Percentiles rank a stretch among this genome's conserved stretches.
Conservation (phyloP, 306 rosid species). For the Potentilla sterilis region DNA sequence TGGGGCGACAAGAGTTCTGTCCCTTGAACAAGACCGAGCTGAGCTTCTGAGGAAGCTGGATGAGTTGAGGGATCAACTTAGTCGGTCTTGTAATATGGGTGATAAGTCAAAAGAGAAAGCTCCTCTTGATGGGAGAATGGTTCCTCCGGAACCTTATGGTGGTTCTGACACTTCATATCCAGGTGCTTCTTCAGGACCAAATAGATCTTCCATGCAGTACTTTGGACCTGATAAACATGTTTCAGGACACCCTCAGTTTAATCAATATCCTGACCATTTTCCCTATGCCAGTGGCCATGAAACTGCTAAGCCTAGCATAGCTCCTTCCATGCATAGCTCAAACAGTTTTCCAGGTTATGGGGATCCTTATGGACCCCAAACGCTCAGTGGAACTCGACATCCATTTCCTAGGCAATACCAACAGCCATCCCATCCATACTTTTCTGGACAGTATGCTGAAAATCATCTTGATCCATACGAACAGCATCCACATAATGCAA, state of each 20-base stretch:
- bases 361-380: conserved; percentile 60
- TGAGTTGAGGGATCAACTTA: conserved; percentile 78
- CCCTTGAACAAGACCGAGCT: conserved; percentile 80
- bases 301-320: conserved; percentile 42
- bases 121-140: conserved; percentile 40
- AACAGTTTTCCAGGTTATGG: conserved; percentile 56
- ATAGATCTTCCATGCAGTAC: conserved; percentile 48
- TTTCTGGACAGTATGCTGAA: conserved; percentile 56
- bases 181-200: conserved; percentile 47
- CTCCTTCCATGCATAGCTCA: conserved; percentile 57
- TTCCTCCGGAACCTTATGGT: conserved; percentile 57
- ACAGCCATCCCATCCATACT: conserved; percentile 63
- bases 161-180: conserved; percentile 48
- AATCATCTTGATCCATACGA: conserved; percentile 46
- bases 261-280: conserved; percentile 51
- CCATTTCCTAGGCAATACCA: conserved; percentile 47
- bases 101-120: conserved; percentile 56
- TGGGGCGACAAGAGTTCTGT: conserved; percentile 49
- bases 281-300: conserved; percentile 60
- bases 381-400: conserved; percentile 47
- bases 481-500: conserved; percentile 48
- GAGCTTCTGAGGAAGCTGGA: conserved; percentile 89
- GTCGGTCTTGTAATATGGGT: conserved; percentile 59
- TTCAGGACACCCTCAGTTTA: conserved; percentile 52
- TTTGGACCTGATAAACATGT: conserved; percentile 49